Base-by-base conservation (phyloP, 306 rosid genomes). In the Inga oerstediana region DNA sequence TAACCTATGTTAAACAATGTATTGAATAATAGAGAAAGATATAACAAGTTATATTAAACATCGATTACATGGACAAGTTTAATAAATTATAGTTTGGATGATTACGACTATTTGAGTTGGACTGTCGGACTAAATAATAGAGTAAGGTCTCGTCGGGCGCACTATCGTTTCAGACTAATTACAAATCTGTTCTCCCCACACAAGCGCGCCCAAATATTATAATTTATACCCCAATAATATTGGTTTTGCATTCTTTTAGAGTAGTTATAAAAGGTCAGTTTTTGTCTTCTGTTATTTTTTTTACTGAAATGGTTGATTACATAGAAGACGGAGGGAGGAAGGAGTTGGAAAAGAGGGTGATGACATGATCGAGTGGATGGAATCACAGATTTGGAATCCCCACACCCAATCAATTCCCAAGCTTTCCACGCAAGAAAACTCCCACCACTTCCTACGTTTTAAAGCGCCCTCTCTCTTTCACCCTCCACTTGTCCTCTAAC, bases 301-400 rank as follows among this genome's bases (percentile, higher is more conserved):
- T 27, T 16, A 16, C 58, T 51, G 20, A 16, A 14, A 51, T 51
- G 19, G 1, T 51, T 11, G 54, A 46, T 12, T 46, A 3, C 3
- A 11, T 14, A 19, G 4, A 12, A 46, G 4, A 13, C 0, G 2
- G 8, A 35, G 30, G 8, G 74, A 19, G 12, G n/a, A 10, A 20
- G 64, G 71, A 30, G 19, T 13, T 4, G 16, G 15, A 13, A 13
- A 49, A 14, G 19, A 19, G 17, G 1, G 1, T 39, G 43, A 39
- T 39, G 43, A 39, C 43, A 39, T 39, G 43, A 6, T 39, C 1
- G 8, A 6, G 7, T 68, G 35, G 39, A 77, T 72, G 68, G 43
- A 52, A 64, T 80, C 58, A 74, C 5, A 14, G 68, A 78, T 75
- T 84, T 41, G 67, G 86, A 84, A 79, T 87, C 84, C 48, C 54